Evolutionary conservation across 2,329 filamentous ascomycete species (phyloP), one percentile per base, ranked within the genome.

Genomic region (Aspergillus sp.): DNA sequence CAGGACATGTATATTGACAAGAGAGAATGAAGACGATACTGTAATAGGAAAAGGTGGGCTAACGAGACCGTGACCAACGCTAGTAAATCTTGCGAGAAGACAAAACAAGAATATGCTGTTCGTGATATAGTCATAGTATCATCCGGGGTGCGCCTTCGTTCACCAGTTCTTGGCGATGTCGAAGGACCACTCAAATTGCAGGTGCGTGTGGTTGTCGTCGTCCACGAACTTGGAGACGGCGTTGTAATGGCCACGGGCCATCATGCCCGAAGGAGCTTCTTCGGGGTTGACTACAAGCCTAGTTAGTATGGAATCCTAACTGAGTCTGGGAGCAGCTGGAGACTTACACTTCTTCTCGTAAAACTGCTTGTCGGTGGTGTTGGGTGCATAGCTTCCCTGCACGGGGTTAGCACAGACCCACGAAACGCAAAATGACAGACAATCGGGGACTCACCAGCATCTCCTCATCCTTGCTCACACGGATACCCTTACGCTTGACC

Each of bases 141-240:
- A 49, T 50, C 46, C 45, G 40, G 21, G 36, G 49, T 40, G 32
- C 23, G 7, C 16, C 21, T 16, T 54, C 40, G 46, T 55, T 57
- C 70, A 72, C 94, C 94, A 97, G 71, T 96, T 90, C 83, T 97
- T 99, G 76, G 88, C 83, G 72, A 99, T 96, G 69, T 97, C 89
- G 68, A 99, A 97, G 57, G 87, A 86, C 94, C 94, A 99, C 67
- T 96, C 88, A 73, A 99, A 99, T 71, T 88, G 81, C 58, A 99
- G 81, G 75, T 99, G 92, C 59, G 83, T 87, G 75, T 91, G 86
- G 73, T 94, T 88, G 77, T 99, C 94, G 67, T 99, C 94, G 71
- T 99, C 94, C 57, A 96, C 83, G 72, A 99, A 99, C 74, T 85
- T 91, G 61, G 91, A 96, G 56, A 86, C 76, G 58, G 92, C 92